Evolutionary conservation across 306 rosid genomes (phyloP).

Genomic region (Betula pendula): DNA sequence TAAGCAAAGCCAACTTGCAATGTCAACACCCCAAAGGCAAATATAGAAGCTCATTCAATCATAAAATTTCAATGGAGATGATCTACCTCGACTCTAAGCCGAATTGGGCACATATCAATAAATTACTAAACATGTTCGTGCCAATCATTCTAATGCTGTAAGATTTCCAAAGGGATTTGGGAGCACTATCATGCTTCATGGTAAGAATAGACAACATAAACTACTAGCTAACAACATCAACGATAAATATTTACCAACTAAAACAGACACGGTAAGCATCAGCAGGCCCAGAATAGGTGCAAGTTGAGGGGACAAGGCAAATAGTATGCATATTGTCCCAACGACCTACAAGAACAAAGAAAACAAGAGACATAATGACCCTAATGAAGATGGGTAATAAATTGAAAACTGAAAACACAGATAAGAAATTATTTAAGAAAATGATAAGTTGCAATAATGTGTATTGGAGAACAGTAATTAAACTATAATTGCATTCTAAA

Average conservation of each 20-base stretch:
- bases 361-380: conserved; percentile 24
- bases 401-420: conserved; percentile 23
- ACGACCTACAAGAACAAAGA: conserved; percentile 56
- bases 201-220: conserved; percentile 9
- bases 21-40: not conserved
- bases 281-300: conserved; percentile 84
- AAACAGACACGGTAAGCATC: conserved; percentile 71
- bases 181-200: not conserved
- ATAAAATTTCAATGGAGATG: not conserved
- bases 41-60: not conserved
- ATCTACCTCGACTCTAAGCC: conserved; percentile 6
- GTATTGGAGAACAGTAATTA: conserved; percentile 9
- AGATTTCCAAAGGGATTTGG: not conserved
- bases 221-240: conserved; percentile 15
- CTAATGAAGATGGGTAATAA: conserved; percentile 24
- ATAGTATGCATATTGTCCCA: conserved; percentile 83
- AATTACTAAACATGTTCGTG: not conserved
- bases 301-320: conserved; percentile 83
- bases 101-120: not conserved
- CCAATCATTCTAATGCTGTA: not conserved
- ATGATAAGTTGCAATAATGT: conserved; percentile 3
- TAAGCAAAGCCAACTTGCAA: not conserved
- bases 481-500: conserved; percentile 10
- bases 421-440: conserved; percentile 7
- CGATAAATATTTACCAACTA: conserved; percentile 58